Conservation (phyloP, 306 rosid species). For the Prunus mira region DNA sequence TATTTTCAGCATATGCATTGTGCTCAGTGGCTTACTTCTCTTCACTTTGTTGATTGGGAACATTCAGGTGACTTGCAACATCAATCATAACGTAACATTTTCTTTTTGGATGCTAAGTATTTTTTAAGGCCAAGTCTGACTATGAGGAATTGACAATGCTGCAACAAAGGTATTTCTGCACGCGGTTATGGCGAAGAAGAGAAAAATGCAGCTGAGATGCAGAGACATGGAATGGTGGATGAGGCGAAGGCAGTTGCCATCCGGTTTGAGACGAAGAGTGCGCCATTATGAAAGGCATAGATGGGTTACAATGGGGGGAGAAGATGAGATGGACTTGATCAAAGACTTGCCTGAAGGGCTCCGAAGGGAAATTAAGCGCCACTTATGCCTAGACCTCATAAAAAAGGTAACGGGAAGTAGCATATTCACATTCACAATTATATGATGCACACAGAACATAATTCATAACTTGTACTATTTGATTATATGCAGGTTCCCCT, state of each 20-base stretch:
- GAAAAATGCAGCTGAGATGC: constrained; percentile 91
- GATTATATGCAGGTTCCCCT: constrained; percentile 65
- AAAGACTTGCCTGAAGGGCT: constrained; percentile 97
- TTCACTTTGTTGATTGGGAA: constrained; percentile 96
- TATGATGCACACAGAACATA: neutral
- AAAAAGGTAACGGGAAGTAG: constrained; percentile 45
- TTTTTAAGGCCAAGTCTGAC: constrained; percentile 21
- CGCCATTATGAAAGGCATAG: constrained; percentile 89
- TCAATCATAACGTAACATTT: neutral
- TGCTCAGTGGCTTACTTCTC: constrained; percentile 82
- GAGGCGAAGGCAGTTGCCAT: constrained; percentile 89
- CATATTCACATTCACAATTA: neutral
- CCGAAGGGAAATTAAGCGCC: constrained; percentile 87
- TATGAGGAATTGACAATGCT: neutral
- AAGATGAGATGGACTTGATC: constrained; percentile 85
- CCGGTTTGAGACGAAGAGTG: constrained; percentile 72
- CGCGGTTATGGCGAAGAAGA: constrained; percentile 92
- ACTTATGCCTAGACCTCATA: constrained; percentile 83
- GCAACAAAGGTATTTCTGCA: constrained; percentile 75
- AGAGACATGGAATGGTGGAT: constrained; percentile 99
- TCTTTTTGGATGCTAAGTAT: neutral
- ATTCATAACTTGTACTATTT: neutral
- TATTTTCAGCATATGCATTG: constrained; percentile 79
- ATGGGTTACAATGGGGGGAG: constrained; percentile 94
- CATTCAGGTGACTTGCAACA: constrained; percentile 63